Percentiles rank a stretch among this genome's conserved stretches.
Conservation (phyloP, 306 rosid genomes). For the Lathyrus aphaca region DNA sequence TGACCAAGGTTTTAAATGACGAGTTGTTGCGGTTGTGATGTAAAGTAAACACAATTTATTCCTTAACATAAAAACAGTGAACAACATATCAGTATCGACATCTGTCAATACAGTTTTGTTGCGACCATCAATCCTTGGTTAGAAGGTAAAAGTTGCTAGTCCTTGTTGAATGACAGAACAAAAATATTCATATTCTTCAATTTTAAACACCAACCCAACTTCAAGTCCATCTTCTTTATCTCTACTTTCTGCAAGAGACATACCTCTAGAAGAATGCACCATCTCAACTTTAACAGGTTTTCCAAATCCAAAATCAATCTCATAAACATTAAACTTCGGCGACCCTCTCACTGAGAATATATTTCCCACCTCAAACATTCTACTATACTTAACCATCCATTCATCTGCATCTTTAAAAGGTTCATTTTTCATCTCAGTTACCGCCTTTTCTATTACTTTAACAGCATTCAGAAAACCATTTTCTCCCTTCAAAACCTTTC, state of each 20-base stretch:
- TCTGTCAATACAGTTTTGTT: too few relatives aligned
- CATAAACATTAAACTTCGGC: slow-evolving; percentile 42
- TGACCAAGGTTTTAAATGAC: too few relatives aligned
- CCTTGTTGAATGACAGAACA: slow-evolving; percentile 13
- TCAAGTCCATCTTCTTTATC: slow-evolving; percentile 46
- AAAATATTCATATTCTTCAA: slow-evolving; percentile 11
- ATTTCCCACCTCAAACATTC: slow-evolving; percentile 36
- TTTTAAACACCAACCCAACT: slow-evolving; percentile 38
- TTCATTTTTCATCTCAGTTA: slow-evolving; percentile 21
- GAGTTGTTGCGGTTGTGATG: too few relatives aligned
- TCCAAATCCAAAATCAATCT: slow-evolving; percentile 52
- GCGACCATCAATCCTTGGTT: background rate
- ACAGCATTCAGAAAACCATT: slow-evolving; percentile 41
- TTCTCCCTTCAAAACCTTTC: background rate
- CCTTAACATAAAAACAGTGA: too few relatives aligned
- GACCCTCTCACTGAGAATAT: slow-evolving; percentile 37
- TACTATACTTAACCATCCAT: background rate
- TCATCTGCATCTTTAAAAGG: slow-evolving; percentile 31
- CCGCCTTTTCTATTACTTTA: slow-evolving; percentile 26
- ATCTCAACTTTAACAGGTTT: slow-evolving; percentile 46
- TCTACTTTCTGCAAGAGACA: slow-evolving; percentile 48
- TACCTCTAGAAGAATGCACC: slow-evolving; percentile 35
- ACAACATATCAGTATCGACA: too few relatives aligned
- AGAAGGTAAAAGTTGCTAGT: slow-evolving; percentile 21
- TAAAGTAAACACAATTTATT: too few relatives aligned